Evolutionary conservation across 306 rosid species (phyloP), one percentile per base, ranked within the genome.

Genomic region (Prinsepia uniflora): DNA sequence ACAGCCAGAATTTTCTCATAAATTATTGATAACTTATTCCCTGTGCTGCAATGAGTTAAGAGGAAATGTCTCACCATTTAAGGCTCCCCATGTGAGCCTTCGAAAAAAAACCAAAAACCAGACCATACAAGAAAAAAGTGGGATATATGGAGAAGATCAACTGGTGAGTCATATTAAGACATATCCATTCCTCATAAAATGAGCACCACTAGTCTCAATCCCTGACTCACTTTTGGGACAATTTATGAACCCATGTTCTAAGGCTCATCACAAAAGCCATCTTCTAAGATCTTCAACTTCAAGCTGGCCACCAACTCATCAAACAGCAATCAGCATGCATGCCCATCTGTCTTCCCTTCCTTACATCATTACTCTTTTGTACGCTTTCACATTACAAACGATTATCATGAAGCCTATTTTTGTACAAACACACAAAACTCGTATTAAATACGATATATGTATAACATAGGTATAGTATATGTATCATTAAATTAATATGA

Each of bases 11-110:
- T 11, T 24, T 34, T 48, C 36, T 30, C 36, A 30, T 30, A 30
- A 30, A 30, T 30, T 30, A 30, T 30, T 30, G 36, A 30, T 30
- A 30, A 30, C 36, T 30, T 2, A 13, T 55, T 52, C 39, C 69
- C 67, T 42, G 63, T 67, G 72, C 66, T 52, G 10, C 67, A 55
- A 44, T 48, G 41, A 12, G 63, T 74, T 45, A 7, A 14, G 60
- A 14, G 60, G 66, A 75, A 78, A 60, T 83, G 79, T 86, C 79
- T 69, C 73, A 15, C 57, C 76, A 48, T 65, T 72, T 62, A 71
- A 63, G 64, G 65, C 79, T 75, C 13, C 76, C 78, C 81, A 82
- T 58, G 87, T 78, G 85, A 24, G 11, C 69, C 0, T 43, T 65
- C 39, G 68, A 78, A 47, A 34, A 34, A 73, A 73, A 70, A 46